Evolutionary conservation across 179 eudicot species (phyloP), one percentile per base, ranked within the genome.

Genomic region (Gypsophila paniculata): DNA sequence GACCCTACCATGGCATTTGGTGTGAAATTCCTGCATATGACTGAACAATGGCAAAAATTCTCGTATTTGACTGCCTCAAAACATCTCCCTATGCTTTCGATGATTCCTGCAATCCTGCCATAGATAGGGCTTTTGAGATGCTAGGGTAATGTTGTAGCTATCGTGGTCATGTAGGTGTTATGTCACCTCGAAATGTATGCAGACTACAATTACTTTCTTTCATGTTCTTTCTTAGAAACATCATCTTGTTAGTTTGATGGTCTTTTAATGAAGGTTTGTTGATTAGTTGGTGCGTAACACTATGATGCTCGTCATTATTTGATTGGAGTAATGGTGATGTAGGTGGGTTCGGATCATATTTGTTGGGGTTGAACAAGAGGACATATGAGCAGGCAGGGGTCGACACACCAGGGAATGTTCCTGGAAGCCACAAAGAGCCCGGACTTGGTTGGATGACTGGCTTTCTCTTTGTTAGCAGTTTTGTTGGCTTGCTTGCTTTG

Each of bases 291-390:
- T 22, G 39, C 6, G 59, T 6, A 58, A 17, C 19, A 29, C 32
- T 42, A 29, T 36, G 29, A 54, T 42, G 9, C 12, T 14, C 0
- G 3, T 15, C 46, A 60, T 32, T 26, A 14, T 11, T 11, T 14
- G 13, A 60, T 60, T 36, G 3, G 12, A 7, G 13, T 19, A 26
- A 25, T 67, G 21, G 36, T 8, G 14, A 26, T 69, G 65, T 77
- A 94, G 99, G 99, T 60, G 99, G 97, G 3, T 94, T 91, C 79
- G 94, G 96, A 44, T 90, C 97, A 5, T 89, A 82, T 80, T 75
- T 94, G 26, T 77, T 91, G 87, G 96, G 85, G 22, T 71, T 94
- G 79, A 86, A 86, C 73, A 83, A 79, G 86, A 91, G 57, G 75
- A 94, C 97, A 51, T 94, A 91, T 78, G 86, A 88, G 78, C 87